Evolutionary conservation across 176 grass and related monocot genomes (phyloP), one percentile per base, ranked within the genome.

Genomic region (Eremochloa ophiuroides): DNA sequence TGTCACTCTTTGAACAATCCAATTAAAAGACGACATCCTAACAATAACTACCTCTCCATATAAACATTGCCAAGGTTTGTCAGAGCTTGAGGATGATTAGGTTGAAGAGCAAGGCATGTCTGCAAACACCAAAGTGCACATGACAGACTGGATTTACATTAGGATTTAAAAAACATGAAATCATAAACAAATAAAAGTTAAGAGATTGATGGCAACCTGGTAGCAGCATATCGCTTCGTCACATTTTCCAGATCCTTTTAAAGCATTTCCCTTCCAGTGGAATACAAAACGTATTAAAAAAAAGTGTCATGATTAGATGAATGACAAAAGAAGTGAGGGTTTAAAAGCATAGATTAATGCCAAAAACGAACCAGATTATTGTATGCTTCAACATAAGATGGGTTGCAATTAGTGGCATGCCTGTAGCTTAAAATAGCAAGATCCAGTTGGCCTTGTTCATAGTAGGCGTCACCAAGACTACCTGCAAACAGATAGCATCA

Each of bases 11-110:
- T 34, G 71, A 29, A 35, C 46, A 37, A 14, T 55, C 9, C 6
- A 53, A 55, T 23, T 67, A n/a, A 38, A 67, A 38, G 8, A 38
- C 34, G 3, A 38, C 34, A 38, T 38, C 33, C 64, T n/a, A 38
- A 37, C 20, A 38, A 66, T 61, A 67, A 10, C 38, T 34, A 67
- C 64, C 64, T 67, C 18, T 67, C 64, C 64, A 67, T 67, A 38
- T 67, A 67, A 38, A 67, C 33, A 10, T 67, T 67, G 9, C 64
- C 64, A 67, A 67, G 64, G 33, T 67, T 67, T 67, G 64, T 67
- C 33, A 67, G 64, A n/a, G 64, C 64, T 38, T 67, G 64, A 38
- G 64, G 64, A 20, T 67, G 64, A 67, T 67, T 67, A 67, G 64
- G 64, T 67, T 67, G 64, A 38, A 67, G 64, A 37, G 34, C 64